Base-by-base conservation (phyloP, 1,284 basidiomycete species). In the Ustilago nuda region DNA sequence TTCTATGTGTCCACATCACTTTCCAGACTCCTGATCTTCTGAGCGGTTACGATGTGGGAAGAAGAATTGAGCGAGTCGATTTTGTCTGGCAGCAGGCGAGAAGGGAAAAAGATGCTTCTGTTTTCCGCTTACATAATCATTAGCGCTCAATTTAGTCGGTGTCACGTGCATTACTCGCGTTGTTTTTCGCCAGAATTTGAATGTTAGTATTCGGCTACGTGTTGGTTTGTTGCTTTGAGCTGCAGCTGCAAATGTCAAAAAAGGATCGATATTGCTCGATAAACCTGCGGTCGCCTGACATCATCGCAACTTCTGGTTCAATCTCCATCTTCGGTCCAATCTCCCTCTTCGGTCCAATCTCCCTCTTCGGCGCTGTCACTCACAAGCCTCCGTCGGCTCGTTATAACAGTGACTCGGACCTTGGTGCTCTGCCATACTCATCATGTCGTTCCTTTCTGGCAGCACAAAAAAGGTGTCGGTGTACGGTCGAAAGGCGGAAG, bases 381-480 rank as follows among this genome's bases (percentile, higher is more conserved):
- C 43, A 19, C 43, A 19, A 19, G n/a, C 43, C 11, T n/a, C n/a
- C 43, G 17, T 15, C 13, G 23, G 23, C 23, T 3, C 23, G 2
- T 27, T 27, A 39, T 17, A 39, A 17, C 37, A 39, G 37, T 39
- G 9, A 17, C 37, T 39, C 37, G 8, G 48, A 50, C 48, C 4
- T 32, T 6, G 27, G 48, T 11, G 27, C 23, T 13, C 11, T 30
- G 23, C n/a, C 39, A n/a, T 33, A 15, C 12, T 7, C 52, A 15
- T 12, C 55, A 76, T 76, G 74, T 59, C 74, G 52, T 56, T 37
- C 36, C 74, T 69, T 13, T 72, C 69, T 4, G 62, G 61, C 53
- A 48, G 51, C 58, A 68, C 74, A 41, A 76, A 76, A n/a, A 72
- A 66, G 62, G 74, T 76, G 48, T 76, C 69, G 23, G 74, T 76